These are phyloP conservation scores for Cyamopsis tetragonoloba DNA, from an alignment of 306 rosid genomes.

Conservation along the genomic window DNA sequence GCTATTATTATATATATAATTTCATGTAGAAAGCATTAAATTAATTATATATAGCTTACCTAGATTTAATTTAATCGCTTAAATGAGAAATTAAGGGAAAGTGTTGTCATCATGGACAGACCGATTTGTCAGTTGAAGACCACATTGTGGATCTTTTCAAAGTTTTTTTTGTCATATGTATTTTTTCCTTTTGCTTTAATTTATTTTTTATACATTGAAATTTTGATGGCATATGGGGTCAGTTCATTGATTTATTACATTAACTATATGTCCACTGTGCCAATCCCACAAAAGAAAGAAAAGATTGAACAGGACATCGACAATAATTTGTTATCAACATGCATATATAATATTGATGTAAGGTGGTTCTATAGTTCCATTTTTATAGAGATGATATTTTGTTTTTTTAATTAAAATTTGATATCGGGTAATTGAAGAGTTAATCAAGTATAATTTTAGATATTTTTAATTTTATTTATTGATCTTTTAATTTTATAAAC, in stretches of 20 bases:
- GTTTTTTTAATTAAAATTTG: too few relatives aligned
- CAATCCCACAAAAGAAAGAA: slow-evolving; percentile 23
- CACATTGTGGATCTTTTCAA: slow-evolving; percentile 10
- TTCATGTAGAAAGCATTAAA: neutral
- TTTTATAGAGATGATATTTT: too few relatives aligned
- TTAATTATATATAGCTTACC: slow-evolving; percentile 11
- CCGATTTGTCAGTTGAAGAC: slow-evolving; percentile 36
- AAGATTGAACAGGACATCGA: slow-evolving; percentile 33
- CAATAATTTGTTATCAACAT: neutral
- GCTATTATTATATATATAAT: neutral
- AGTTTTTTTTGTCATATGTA: neutral
- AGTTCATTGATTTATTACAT: slow-evolving; percentile 26
- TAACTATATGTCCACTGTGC: slow-evolving; percentile 17
- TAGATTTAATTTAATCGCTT: neutral
- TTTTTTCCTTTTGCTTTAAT: neutral
- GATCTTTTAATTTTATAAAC: too few relatives aligned
- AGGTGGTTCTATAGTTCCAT: too few relatives aligned
- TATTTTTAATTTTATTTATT: too few relatives aligned
- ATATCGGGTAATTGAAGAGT: too few relatives aligned
- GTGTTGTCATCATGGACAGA: slow-evolving; percentile 31
- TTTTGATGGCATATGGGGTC: slow-evolving; percentile 24
- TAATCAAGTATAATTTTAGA: too few relatives aligned
- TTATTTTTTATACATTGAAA: slow-evolving; percentile 15
- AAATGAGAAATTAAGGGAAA: slow-evolving; percentile 33
- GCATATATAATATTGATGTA: neutral